These are phyloP conservation scores for Aureobasidium subglaciale DNA, from an alignment of 2,329 filamentous ascomycete genomes.

Conservation along the genomic window DNA sequence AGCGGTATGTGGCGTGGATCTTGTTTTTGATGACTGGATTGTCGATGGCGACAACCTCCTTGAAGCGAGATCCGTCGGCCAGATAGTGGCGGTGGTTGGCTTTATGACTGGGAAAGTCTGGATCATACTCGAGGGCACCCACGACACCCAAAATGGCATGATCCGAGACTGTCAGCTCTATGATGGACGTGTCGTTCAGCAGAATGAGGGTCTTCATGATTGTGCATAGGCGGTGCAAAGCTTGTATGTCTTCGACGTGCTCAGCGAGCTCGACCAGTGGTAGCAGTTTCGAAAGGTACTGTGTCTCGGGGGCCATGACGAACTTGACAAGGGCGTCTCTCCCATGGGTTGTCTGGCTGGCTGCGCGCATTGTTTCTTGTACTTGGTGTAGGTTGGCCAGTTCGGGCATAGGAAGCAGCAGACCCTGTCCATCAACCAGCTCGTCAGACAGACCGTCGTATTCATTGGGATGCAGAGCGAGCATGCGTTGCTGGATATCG, in stretches of 20 bases:
- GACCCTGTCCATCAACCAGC: conserved; percentile 62
- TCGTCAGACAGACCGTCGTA: conserved; percentile 86
- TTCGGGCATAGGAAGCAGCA: conserved; percentile 70
- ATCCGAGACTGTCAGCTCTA: conserved; percentile 88
- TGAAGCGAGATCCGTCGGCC: conserved; percentile 80
- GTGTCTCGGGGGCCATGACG: conserved; percentile 64
- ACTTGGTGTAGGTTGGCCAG: conserved; percentile 79
- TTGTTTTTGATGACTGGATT: conserved; percentile 75
- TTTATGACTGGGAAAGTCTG: conserved; percentile 95
- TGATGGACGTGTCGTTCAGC: conserved; percentile 84
- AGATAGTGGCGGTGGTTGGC: conserved; percentile 95
- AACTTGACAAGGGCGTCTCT: conserved; percentile 84
- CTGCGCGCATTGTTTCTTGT: conserved; percentile 72
- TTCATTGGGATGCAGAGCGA: conserved; percentile 57
- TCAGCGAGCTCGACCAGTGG: conserved; percentile 84
- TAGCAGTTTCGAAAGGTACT: conserved; percentile 77
- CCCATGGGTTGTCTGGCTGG: conserved; percentile 66
- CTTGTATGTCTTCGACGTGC: conserved; percentile 76
- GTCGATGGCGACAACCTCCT: conserved; percentile 90
- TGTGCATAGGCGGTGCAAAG: conserved; percentile 87
- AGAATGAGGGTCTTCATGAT: conserved; percentile 97
- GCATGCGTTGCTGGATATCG: conserved; percentile 70
- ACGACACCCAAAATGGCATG: conserved; percentile 86
- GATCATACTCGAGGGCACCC: conserved; percentile 93
- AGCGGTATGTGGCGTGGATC: conserved; percentile 91